These are phyloP conservation scores for Amaranthus cruentus DNA, from an alignment of 148 eudicot species.

Conservation along the genomic window DNA sequence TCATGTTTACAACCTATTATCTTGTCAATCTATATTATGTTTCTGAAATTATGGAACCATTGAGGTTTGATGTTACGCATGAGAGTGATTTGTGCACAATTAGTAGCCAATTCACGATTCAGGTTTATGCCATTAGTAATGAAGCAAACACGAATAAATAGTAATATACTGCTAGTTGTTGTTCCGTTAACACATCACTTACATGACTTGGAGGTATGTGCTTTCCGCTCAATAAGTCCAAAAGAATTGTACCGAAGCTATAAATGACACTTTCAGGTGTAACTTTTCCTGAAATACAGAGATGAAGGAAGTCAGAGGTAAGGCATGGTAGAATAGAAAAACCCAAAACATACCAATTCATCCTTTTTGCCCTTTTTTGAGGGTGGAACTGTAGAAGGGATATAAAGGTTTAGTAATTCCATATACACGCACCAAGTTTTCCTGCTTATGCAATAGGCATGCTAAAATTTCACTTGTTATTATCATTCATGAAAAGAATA, in stretches of 20 bases:
- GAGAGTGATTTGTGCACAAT: not conserved
- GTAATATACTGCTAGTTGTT: not conserved
- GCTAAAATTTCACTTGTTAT: not conserved
- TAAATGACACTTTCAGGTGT: conserved; percentile 80
- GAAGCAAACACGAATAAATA: not conserved
- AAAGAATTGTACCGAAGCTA: conserved; percentile 83
- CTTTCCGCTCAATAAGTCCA: conserved; percentile 86
- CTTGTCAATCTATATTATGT: not conserved
- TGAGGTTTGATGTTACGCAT: not conserved
- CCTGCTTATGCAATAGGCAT: not conserved
- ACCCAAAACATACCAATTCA: not conserved
- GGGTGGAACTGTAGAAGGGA: too few species aligned
- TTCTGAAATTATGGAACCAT: not conserved
- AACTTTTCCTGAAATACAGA: conserved; percentile 62
- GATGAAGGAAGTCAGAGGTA: conserved; percentile 10
- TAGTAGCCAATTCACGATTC: not conserved
- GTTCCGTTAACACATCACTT: conserved; percentile 23
- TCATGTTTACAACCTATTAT: not conserved
- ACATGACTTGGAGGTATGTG: conserved; percentile 96
- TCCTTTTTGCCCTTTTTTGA: not conserved
- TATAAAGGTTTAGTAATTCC: too few species aligned
- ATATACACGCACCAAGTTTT: not conserved
- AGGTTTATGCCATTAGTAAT: not conserved
- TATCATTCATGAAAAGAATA: not conserved
- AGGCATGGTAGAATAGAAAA: not conserved